Base-by-base conservation (phyloP, 2,329 filamentous ascomycete genomes). In the Fusarium tanahbumbuense region DNA sequence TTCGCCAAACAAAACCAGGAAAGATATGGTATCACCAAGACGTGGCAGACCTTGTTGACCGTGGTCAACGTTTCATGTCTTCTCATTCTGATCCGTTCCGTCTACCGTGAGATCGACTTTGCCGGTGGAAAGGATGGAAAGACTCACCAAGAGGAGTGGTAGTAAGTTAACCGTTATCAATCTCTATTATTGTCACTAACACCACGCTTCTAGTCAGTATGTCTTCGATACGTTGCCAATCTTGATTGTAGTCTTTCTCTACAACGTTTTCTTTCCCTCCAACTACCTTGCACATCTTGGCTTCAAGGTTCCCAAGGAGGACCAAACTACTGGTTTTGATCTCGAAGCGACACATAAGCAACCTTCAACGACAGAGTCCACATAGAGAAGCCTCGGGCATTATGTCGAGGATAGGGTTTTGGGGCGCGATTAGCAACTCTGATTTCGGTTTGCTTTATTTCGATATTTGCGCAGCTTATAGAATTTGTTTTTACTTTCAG, bases 61-160 rank as follows among this genome's bases (percentile, higher is more conserved):
- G 57, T 65, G 2, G 56, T 74, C 0, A 73, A 72, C 16, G 53
- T 49, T 5, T 73, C 72, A 0, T 74, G 72, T 11, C 23, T 64
- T 5, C 60, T 74, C 11, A 74, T 74, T 8, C 41, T 74, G 8
- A 40, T 73, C 12, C 71, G 71, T 27, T 73, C 70, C 8, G 60
- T 73, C 16, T 73, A 60, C 10, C 71, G 71, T 41, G 69, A 72
- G 53, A 48, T 73, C 1, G 71, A 73, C 3, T 73, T 73, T 22
- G 56, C 65, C 1, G 71, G 61, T 0, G 71, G 71, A 0, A 73
- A 70, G 3, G 47, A 47, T 22, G 71, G 71, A 0, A 48, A 30
- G 23, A 72, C 68, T 1, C 71, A 73, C 4, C 65, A 68, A 11
- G 34, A 63, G 7, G 71, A 73, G 56, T 73, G 71, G 71, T 73